Evolutionary conservation across 345 rosid genomes (phyloP).

Genomic region (Kernera saxatilis): DNA sequence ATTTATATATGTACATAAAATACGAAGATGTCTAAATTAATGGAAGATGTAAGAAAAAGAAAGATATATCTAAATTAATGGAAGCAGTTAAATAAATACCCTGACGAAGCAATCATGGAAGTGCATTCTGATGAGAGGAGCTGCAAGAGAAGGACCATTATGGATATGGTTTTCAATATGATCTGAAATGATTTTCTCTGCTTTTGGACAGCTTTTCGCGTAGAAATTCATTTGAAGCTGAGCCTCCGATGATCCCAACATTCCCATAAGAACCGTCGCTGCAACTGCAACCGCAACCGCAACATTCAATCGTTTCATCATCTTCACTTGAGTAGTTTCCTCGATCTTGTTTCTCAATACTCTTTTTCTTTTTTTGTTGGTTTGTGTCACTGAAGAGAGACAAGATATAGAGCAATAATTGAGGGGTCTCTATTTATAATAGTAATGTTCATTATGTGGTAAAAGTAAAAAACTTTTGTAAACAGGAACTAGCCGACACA

Average conservation of each 20-base stretch:
- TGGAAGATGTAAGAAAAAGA: no score
- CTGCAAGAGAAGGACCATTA: constrained; percentile 71
- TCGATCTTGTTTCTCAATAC: constrained; percentile 9
- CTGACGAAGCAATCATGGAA: constrained; percentile 90
- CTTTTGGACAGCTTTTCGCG: constrained; percentile 64
- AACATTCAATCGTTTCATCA: not conserved
- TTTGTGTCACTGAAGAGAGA: constrained; percentile 14
- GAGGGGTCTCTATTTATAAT: constrained; percentile 14
- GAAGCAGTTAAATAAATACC: constrained; percentile 28
- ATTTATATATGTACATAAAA: not conserved
- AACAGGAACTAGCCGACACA: not conserved
- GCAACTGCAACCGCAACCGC: constrained; percentile 21
- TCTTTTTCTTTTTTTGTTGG: constrained; percentile 5
- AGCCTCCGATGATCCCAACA: constrained; percentile 34
- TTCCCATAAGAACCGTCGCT: constrained; percentile 26
- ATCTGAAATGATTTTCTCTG: constrained; percentile 60
- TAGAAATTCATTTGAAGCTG: constrained; percentile 62
- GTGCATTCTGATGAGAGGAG: constrained; percentile 71
- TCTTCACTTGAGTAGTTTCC: constrained; percentile 1
- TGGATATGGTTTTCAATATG: constrained; percentile 51
- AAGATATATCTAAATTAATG: not conserved
- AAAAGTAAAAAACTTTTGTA: not conserved
- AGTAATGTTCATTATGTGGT: not conserved
- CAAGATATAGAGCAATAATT: constrained; percentile 19
- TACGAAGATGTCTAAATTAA: not conserved